Evolutionary conservation across 805 yeast genomes (phyloP).

Genomic region (Kodamaea neixiangensis): DNA sequence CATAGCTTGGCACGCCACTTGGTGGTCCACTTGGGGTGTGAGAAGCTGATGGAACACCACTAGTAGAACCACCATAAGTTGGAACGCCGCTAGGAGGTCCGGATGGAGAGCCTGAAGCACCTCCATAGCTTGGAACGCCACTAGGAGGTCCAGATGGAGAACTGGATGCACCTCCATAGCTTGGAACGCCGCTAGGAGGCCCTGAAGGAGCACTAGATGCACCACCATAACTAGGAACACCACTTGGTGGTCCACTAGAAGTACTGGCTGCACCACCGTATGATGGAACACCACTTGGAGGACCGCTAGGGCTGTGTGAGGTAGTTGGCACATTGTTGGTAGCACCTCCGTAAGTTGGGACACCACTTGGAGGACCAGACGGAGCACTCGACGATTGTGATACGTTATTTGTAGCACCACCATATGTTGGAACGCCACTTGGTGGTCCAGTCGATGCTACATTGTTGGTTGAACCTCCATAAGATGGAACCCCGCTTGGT

Average conservation of each 20-base stretch:
- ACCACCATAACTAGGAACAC: neutral
- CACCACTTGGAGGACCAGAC: neutral
- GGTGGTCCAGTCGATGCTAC: too few relatives aligned
- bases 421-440: neutral
- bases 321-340: too few relatives aligned
- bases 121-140: neutral
- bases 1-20: neutral
- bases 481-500: neutral
- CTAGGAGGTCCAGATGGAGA: slow-evolving; percentile 2
- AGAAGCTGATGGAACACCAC: neutral
- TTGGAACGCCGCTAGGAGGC: neutral
- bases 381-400: neutral
- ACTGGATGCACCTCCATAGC: neutral
- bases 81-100: neutral
- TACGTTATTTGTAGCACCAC: neutral
- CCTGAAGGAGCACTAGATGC: neutral
- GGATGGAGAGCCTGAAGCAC: neutral
- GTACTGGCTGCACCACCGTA: neutral
- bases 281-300: neutral
- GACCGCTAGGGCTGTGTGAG: too few relatives aligned
- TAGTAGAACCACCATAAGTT: neutral
- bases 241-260: neutral
- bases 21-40: neutral
- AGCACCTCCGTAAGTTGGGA: neutral
- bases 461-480: too few relatives aligned